Evolutionary conservation across 441 rosid species (phyloP), one percentile per base, ranked within the genome.

Genomic region (Dalechampia spathulata): DNA sequence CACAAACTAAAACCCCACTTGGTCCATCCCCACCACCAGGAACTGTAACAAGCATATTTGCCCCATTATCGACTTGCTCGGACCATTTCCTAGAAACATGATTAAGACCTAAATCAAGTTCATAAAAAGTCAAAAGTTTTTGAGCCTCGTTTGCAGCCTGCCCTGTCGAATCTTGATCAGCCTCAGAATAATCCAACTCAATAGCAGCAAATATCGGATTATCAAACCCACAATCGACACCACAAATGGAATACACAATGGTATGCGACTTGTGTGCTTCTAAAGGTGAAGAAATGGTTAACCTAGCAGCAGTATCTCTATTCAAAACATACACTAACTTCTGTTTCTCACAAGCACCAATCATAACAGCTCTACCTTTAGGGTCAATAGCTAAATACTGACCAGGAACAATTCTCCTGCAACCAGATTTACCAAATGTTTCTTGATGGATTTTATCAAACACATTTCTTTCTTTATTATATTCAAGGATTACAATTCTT

Each of bases 21-120:
- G 99, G 97, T 23, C 99, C 99, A 72, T 89, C 97, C 23, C 83
- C 95, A 40, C 95, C 98, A 47, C 98, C 98, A 16, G 96, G 98
- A 10, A 92, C 99, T 0, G 94, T 89, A 62, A 92, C 96, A 46
- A 92, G 86, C 96, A 89, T 75, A 64, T 92, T 89, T 11, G 98
- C 94, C 30, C 90, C 95, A 58, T 87, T 90, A 48, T 90, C 97
- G 54, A 93, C 97, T 3, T 83, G 78, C 39, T 93, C 96, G 1
- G 97, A 87, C 97, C 99, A 92, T 67, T 89, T 92, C 63, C 99
- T 72, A 37, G 99, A 92, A 2, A 92, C 99, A 55, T 92, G 97
- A 60, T 92, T 92, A 55, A 92, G 92, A 58, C 97, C 97, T 57
- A 89, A 72, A 81, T 92, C 97, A 19, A 93, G 92, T 75, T 89